phyloP scores from a whole-genome alignment of 176 grass and related monocot genomes.

The Chrysopogon serrulatus region DNA sequence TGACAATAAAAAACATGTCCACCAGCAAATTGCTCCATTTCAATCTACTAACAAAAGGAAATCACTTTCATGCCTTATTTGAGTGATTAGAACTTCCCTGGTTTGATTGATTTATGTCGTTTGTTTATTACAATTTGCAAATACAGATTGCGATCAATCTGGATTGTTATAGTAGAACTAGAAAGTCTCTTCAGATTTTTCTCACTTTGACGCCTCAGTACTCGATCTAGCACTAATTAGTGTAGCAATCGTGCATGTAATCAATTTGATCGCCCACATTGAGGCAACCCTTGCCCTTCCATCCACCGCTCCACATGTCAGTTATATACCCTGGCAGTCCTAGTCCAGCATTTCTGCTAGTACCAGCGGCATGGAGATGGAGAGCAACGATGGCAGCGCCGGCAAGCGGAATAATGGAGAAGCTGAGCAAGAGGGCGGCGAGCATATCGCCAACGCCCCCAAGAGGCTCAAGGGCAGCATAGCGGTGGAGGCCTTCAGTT shows the following conservation, averaged over 20 bases:
- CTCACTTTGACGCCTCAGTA: neutral
- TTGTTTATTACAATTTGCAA: too few species aligned
- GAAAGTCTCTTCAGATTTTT: neutral
- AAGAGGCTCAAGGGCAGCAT: neutral
- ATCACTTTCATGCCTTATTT: too few species aligned
- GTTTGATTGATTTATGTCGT: too few species aligned
- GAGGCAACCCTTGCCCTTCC: neutral
- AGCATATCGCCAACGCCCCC: too few species aligned
- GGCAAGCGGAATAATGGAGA: too few species aligned
- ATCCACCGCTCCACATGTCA: neutral
- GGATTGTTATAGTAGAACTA: neutral
- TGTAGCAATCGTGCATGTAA: neutral
- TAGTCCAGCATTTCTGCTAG: neutral
- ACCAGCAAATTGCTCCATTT: too few species aligned
- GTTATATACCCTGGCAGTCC: neutral
- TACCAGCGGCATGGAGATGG: neutral
- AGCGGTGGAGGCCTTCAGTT: neutral
- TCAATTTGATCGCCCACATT: neutral
- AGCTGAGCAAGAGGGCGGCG: too few species aligned
- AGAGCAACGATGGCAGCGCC: neutral
- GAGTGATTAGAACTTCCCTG: too few species aligned
- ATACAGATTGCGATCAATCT: too few species aligned
- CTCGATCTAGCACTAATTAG: too few species aligned
- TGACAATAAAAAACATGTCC: too few species aligned
- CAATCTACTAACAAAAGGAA: too few species aligned